A percentile compares a stretch with the other conserved stretches of the same genome.
phyloP scores from a whole-genome alignment of 164 flowering plant genomes.

The Nelumbo lutea region DNA sequence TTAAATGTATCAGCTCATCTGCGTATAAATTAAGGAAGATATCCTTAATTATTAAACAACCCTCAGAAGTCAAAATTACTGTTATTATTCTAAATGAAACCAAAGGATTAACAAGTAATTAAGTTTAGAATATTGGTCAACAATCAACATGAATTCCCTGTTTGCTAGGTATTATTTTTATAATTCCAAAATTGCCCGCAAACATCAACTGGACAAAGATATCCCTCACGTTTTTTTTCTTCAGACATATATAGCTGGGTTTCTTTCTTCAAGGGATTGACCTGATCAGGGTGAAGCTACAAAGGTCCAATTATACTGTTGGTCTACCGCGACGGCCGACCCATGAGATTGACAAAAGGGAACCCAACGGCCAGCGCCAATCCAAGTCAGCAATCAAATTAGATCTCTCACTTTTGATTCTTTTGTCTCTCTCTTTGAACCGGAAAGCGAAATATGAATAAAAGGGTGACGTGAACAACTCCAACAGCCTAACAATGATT shows the following conservation, averaged over 20 bases:
- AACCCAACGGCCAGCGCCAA: neutral
- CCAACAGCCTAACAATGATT: constrained; percentile 31
- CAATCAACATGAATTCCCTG: constrained; percentile 36
- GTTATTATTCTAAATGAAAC: constrained; percentile 13
- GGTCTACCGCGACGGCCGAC: constrained; percentile 39
- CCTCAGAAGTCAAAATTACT: constrained; percentile 6
- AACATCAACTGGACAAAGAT: neutral
- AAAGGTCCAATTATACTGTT: constrained; percentile 12
- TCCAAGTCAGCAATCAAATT: constrained; percentile 35
- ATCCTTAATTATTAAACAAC: constrained; percentile 34
- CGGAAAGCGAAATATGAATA: constrained; percentile 24
- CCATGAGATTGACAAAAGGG: constrained; percentile 43
- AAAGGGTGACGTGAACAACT: constrained; percentile 33
- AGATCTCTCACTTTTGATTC: constrained; percentile 7
- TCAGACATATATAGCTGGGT: neutral
- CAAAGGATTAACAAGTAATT: too few relatives aligned
- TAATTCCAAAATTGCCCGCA: constrained; percentile 13
- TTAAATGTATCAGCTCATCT: too few relatives aligned
- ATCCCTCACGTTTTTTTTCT: neutral
- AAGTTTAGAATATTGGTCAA: too few relatives aligned
- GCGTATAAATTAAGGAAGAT: too few relatives aligned
- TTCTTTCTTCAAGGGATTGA: constrained; percentile 19
- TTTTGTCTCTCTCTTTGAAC: constrained; percentile 1
- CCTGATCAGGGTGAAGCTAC: constrained; percentile 20
- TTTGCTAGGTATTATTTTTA: constrained; percentile 17